Base-by-base conservation (phyloP, 1,284 basidiomycete genomes). In the Takashimella koratensis region DNA sequence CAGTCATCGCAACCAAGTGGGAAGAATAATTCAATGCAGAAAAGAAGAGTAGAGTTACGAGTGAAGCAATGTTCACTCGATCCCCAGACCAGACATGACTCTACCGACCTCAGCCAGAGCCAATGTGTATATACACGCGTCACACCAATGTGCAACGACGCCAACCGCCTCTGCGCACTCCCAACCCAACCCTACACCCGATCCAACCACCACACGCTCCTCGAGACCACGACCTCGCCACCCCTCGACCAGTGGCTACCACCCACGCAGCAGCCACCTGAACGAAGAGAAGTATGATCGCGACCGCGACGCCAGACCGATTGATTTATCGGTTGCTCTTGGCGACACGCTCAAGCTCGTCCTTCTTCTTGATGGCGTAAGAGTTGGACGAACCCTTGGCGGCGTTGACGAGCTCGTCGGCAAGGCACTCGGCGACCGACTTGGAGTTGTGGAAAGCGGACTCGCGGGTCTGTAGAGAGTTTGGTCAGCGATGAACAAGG, bases 341-440 rank as follows among this genome's bases (percentile, higher is more conserved):
- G 82, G 95, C 95, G 60, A 98, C 95, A 84, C 95, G 95, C 84
- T 98, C 95, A 68, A 98, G 86, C 81, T 77, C 76, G 71, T 79
- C 79, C 80, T 82, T 82, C 80, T 83, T 82, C 81, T 75, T 75
- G 85, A 98, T 98, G 67, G 96, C 95, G 78, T 97, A 99, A 60
- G 95, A 98, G 88, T 99, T 99, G 73, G 94, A 98, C 57, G 96
- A 98, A 65, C 96, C 96, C 84, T 99, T 98, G 71, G 96, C 96
- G 58, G 96, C 96, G 80, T 99, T 98, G 85, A 98, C 98, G 71
- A 99, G 88, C 80, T 99, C 96, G 77, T 99, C 96, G 64, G 96
- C 96, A 59, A 98, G 85, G 81, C 95, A 98, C 82, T 98, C 93
- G 58, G 93, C 91, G 68, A 99, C 88, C 62, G 92, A 96, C 82